A percentile compares a stretch with the other conserved stretches of the same genome.
Evolutionary conservation across 768 basidiomycete genomes (phyloP).

Genomic region (Lactarius indigo): DNA sequence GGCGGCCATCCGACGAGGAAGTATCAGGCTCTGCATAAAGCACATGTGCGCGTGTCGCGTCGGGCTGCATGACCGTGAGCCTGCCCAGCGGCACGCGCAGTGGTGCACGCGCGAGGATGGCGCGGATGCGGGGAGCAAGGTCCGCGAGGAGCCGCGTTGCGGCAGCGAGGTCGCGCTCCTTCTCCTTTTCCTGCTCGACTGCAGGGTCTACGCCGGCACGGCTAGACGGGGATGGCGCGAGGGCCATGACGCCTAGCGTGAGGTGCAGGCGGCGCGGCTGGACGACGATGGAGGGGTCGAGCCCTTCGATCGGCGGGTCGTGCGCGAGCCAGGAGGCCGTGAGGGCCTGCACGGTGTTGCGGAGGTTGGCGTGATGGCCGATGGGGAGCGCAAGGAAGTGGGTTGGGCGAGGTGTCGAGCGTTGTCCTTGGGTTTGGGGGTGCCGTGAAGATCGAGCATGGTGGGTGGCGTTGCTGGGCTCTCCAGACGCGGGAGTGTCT

Average conservation of each 20-base stretch:
- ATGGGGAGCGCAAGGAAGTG: constrained; percentile 25
- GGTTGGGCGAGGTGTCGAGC: neutral
- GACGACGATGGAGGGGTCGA: constrained; percentile 60
- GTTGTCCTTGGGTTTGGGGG: neutral
- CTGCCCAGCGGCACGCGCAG: constrained; percentile 43
- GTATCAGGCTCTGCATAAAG: constrained; percentile 51
- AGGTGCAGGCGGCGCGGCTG: constrained; percentile 59
- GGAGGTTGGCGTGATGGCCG: constrained; percentile 34
- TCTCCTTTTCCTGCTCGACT: neutral
- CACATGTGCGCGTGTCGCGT: constrained; percentile 46
- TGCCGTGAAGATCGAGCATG: neutral
- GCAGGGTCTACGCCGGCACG: neutral
- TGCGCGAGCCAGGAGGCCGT: constrained; percentile 31
- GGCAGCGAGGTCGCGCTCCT: constrained; percentile 22
- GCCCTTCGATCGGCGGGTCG: constrained; percentile 41
- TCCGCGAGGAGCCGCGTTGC: constrained; percentile 30
- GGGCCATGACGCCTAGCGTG: constrained; percentile 71
- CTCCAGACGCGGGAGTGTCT: neutral
- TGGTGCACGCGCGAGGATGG: constrained; percentile 35
- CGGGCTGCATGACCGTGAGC: constrained; percentile 49
- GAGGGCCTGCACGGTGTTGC: constrained; percentile 29
- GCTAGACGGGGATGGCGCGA: constrained; percentile 31
- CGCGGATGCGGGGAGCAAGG: constrained; percentile 39
- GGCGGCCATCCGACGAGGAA: constrained; percentile 32
- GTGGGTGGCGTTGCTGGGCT: neutral